Percentiles rank a stretch among this genome's conserved stretches.
Conservation (phyloP, 495 filamentous ascomycete species). For the Podospora didyma region DNA sequence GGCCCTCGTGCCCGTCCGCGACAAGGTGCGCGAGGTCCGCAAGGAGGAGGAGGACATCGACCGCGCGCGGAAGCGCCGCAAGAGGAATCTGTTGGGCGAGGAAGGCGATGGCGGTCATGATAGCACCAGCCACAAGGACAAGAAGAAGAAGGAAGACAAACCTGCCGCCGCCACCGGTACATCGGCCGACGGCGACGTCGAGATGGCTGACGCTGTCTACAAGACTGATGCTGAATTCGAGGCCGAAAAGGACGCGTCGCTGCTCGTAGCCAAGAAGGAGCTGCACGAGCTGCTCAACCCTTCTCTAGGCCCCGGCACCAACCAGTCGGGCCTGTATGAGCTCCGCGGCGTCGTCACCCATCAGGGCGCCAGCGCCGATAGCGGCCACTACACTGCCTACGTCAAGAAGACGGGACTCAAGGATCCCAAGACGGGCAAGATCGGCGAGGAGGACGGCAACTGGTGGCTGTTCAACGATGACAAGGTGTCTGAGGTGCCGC, state of each 20-base stretch:
- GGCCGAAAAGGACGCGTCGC: conserved; percentile 68
- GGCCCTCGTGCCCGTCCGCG: conserved; percentile 80
- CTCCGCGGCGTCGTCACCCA: conserved; percentile 94
- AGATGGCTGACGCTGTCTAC: conserved; percentile 66
- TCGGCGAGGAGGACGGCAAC: conserved; percentile 77
- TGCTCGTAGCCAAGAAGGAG: conserved; percentile 78
- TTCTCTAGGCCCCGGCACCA: conserved; percentile 74
- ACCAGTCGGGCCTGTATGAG: conserved; percentile 91
- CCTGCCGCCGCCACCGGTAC: conserved; percentile 21
- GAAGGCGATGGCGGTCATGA: conserved; percentile 8
- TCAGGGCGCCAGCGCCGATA: conserved; percentile 93
- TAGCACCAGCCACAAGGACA: conserved; percentile 13
- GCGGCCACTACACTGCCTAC: conserved; percentile 95
- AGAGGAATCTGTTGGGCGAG: conserved; percentile 51
- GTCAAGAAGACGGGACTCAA: conserved; percentile 80
- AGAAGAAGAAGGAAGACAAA: conserved; percentile 36
- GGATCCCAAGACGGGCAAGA: conserved; percentile 64
- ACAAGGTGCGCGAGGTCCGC: conserved; percentile 90
- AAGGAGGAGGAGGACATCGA: conserved; percentile 93
- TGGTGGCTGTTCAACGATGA: conserved; percentile 99
- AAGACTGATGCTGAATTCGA: conserved; percentile 94
- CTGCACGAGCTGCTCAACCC: conserved; percentile 70
- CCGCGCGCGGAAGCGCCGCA: conserved; percentile 81
- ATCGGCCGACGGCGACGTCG: conserved; percentile 56
- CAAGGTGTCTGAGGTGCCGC: conserved; percentile 87